A percentile compares a stretch with the other conserved stretches of the same genome.
Evolutionary conservation across 148 eudicot genomes (phyloP).

Genomic region (Hydrangea macrophylla): DNA sequence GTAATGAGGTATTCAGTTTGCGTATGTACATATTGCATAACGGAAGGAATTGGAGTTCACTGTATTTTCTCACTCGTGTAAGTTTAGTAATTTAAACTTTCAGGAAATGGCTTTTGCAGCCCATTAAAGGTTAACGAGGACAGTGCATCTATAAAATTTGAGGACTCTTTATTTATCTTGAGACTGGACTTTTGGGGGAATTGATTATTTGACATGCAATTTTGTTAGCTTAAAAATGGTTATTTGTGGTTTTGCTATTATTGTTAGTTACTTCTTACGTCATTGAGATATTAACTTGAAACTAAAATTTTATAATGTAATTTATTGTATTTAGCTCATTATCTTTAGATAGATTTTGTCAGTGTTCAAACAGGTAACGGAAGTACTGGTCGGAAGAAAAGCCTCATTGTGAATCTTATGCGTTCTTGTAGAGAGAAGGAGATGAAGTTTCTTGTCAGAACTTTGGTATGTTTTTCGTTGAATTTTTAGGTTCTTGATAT

Average conservation of each 20-base stretch:
- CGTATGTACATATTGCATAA: not conserved
- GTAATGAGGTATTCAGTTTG: no score
- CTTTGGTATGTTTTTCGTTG: constrained; percentile 56
- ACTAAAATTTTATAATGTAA: constrained; percentile 1
- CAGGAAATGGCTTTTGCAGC: not conserved
- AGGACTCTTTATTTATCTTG: not conserved
- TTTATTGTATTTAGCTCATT: constrained; percentile 7
- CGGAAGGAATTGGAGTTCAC: not conserved
- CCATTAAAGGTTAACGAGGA: not conserved
- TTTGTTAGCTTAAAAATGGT: not conserved
- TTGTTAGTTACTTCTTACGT: no score
- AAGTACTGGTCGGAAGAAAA: constrained; percentile 76
- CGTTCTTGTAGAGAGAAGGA: constrained; percentile 93
- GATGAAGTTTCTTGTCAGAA: constrained; percentile 92
- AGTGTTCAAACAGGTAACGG: constrained; percentile 91
- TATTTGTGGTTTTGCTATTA: not conserved
- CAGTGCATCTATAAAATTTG: not conserved
- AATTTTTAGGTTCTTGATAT: not conserved
- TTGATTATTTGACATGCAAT: not conserved
- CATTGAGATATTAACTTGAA: not conserved
- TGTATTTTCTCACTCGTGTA: not conserved
- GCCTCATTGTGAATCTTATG: constrained; percentile 79
- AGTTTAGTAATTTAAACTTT: not conserved
- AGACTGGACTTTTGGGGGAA: not conserved
- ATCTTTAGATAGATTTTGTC: constrained; percentile 37